Evolutionary conservation across 2,329 filamentous ascomycete species (phyloP).

Genomic region (Aspergillus jensenii): DNA sequence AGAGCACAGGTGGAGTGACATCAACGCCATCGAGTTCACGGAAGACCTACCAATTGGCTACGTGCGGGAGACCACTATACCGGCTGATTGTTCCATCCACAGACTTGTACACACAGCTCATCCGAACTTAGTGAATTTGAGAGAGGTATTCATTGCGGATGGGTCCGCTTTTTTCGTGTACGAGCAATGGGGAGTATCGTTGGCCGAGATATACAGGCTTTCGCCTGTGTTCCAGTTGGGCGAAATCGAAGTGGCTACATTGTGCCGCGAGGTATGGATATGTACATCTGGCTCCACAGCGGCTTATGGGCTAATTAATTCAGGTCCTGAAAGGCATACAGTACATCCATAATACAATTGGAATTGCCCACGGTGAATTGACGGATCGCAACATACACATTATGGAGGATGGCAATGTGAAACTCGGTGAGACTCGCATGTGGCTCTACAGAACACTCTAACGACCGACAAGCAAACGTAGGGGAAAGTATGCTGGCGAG

Average conservation of each 20-base stretch:
- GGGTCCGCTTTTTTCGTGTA: slow-evolving; percentile 10
- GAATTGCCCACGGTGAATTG: slow-evolving; percentile 6
- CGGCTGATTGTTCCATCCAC: background rate
- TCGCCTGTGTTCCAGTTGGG: slow-evolving; percentile 7
- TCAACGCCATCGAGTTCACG: slow-evolving; percentile 14
- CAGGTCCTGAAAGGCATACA: slow-evolving; percentile 9
- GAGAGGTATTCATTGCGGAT: slow-evolving; percentile 9
- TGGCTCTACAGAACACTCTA: too few relatives aligned
- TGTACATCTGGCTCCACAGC: background rate
- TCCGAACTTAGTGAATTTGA: slow-evolving; percentile 7
- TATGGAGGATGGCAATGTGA: slow-evolving; percentile 10
- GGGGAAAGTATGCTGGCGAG: slow-evolving; percentile 8
- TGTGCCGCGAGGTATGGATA: slow-evolving; percentile 1
- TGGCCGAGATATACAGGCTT: background rate
- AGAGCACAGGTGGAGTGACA: slow-evolving; percentile 4
- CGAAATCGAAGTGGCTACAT: slow-evolving; percentile 11
- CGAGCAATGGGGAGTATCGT: slow-evolving; percentile 4
- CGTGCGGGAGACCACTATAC: background rate
- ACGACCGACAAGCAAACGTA: slow-evolving; percentile 6
- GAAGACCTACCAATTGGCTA: slow-evolving; percentile 7
- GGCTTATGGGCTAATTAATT: too few relatives aligned
- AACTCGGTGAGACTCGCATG: slow-evolving; percentile 11
- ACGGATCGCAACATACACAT: slow-evolving; percentile 2
- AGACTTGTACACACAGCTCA: too few relatives aligned
- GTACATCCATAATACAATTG: slow-evolving; percentile 12